Evolutionary conservation across 129 eudicot species (phyloP), one percentile per base, ranked within the genome.

Genomic region (Calendula officinalis): DNA sequence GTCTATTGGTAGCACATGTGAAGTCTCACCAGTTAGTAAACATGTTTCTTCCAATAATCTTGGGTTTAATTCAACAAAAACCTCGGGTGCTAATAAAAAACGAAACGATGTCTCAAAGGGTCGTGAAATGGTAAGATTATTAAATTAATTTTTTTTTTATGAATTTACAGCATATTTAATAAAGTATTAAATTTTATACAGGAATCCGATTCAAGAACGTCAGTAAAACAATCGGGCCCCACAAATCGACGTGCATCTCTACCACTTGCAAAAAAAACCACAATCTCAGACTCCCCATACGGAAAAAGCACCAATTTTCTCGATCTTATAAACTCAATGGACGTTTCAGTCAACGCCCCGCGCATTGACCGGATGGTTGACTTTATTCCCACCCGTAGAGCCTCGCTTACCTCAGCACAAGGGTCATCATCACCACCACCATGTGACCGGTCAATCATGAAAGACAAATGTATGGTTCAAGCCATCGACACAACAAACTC

Each of bases 261-360:
- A 13, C 96, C 96, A n/a, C 74, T 81, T 49, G 62, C 77, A 66
- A 74, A 47, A 54, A 83, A 75, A 60, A 38, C 73, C 62, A 45
- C 51, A 11, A 53, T 50, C 15, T 80, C 60, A 48, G 84, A 70
- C n/a, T 56, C 71, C 42, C 60, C 69, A 7, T 67, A 54, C 64
- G 82, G 74, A 73, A 81, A 83, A 62, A 69, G 70, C 33, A 66
- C 77, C 36, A 56, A 76, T 36, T 67, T 80, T 56, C 83, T 77
- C 15, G 79, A 76, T 8, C 34, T 58, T 60, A 58, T 78, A 44
- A 88, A 81, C 55, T 91, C 98, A 32, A 85, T 95, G 8, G 90
- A 91, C 47, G 86, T 91, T 43, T 91, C 98, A 41, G 95, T 91
- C 64, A 84, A 91, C 55, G 86, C 90, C 63, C 98, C 98, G 39